Evolutionary conservation across 805 yeast genomes (phyloP).

Genomic region (Dipodascopsis uninucleata): DNA sequence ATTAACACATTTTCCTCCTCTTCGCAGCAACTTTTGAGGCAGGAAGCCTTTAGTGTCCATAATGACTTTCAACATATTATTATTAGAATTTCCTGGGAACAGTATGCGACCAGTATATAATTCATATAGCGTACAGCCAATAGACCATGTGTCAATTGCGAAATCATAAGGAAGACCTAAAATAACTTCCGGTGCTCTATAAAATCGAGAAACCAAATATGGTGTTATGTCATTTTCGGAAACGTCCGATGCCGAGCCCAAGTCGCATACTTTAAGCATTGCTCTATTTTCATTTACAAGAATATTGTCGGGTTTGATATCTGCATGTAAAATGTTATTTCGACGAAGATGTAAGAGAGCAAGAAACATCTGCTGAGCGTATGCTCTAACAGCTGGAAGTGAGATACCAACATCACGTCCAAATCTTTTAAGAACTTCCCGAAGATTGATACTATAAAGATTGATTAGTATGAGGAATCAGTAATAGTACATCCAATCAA

Average conservation of each 20-base stretch:
- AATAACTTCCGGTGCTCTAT: conserved; percentile 71
- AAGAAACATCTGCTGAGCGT: conserved; percentile 68
- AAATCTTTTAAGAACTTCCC: conserved; percentile 70
- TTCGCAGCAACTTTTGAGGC: conserved; percentile 33
- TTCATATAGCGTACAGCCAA: conserved; percentile 89
- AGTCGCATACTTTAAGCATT: conserved; percentile 78
- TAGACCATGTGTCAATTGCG: conserved; percentile 90
- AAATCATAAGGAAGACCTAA: conserved; percentile 57
- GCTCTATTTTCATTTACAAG: conserved; percentile 59
- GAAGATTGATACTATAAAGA: conserved; percentile 56
- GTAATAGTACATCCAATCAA: no score
- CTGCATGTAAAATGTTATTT: conserved; percentile 79
- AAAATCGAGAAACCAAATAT: conserved; percentile 54
- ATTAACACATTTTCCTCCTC: conserved; percentile 30
- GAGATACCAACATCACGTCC: conserved; percentile 80
- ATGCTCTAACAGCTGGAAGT: conserved; percentile 61
- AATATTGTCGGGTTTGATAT: conserved; percentile 86
- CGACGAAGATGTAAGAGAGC: conserved; percentile 66
- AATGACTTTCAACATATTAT: conserved; percentile 47
- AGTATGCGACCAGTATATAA: conserved; percentile 88
- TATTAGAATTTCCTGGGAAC: conserved; percentile 87
- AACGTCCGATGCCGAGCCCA: conserved; percentile 68
- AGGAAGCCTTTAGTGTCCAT: conserved; percentile 36
- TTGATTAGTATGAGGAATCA: not conserved
- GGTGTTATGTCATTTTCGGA: conserved; percentile 33